A percentile compares a stretch with the other conserved stretches of the same genome.
These are phyloP conservation scores for Phytopythium oedochilum DNA, from an alignment of 352 stramenopile species.

Conservation along the genomic window DNA sequence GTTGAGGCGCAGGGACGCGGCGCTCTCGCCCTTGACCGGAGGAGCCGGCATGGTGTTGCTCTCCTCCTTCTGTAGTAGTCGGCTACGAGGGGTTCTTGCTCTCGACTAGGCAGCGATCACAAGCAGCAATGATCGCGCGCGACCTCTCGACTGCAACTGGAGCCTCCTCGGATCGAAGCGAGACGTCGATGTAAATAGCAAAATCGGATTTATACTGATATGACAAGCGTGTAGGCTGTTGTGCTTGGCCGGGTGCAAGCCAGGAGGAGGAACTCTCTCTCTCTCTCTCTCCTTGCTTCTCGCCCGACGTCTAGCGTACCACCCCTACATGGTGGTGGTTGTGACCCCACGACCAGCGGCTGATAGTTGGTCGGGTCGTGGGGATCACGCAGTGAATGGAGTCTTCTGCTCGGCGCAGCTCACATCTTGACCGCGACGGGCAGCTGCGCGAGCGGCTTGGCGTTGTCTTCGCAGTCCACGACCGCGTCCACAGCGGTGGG, in stretches of 20 bases:
- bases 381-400: neutral
- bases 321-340: slow-evolving; percentile 22
- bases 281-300: neutral
- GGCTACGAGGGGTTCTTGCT: too few species aligned
- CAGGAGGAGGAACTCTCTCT: neutral
- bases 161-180: too few species aligned
- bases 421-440: slow-evolving; percentile 12
- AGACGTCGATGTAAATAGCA: slow-evolving; percentile 5
- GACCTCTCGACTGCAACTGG: neutral
- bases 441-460: slow-evolving; percentile 19
- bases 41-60: slow-evolving; percentile 32
- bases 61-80: too few species aligned
- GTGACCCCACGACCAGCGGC: too few species aligned
- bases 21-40: slow-evolving; percentile 28
- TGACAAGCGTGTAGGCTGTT: slow-evolving; percentile 1
- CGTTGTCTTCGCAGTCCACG: slow-evolving; percentile 23
- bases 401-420: slow-evolving; percentile 2
- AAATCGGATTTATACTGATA: slow-evolving; percentile 1
- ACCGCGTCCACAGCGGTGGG: slow-evolving; percentile 5
- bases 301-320: slow-evolving; percentile 8
- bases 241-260: neutral
- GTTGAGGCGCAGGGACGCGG: slow-evolving; percentile 45
- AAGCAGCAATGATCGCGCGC: neutral
- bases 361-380: neutral
- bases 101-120: neutral